Percentiles rank a stretch among this genome's conserved stretches.
Evolutionary conservation across 768 basidiomycete species (phyloP).

Genomic region (Auricularia heimuer): DNA sequence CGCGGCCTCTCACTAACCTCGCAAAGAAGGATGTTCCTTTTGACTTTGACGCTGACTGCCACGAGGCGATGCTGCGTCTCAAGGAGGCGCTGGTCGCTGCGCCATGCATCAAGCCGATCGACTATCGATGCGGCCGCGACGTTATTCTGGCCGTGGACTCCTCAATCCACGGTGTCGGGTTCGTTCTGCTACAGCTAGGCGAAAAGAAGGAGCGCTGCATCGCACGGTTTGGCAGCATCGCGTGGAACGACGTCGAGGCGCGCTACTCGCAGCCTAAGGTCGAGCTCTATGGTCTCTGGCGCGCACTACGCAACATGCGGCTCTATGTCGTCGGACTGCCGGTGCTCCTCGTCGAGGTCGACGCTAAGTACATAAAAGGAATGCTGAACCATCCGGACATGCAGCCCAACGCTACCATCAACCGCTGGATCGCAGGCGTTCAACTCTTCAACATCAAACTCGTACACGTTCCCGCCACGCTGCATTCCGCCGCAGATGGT

Average conservation of each 20-base stretch:
- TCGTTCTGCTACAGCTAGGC: conserved; percentile 26
- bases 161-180: conserved; percentile 25
- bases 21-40: conserved; percentile 20
- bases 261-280: conserved; percentile 20
- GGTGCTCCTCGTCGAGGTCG: conserved; percentile 27
- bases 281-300: conserved; percentile 19
- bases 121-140: conserved; percentile 17
- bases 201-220: conserved; percentile 13
- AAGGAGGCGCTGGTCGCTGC: conserved; percentile 18
- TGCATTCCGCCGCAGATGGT: conserved; percentile 28
- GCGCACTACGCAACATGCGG: conserved; percentile 12
- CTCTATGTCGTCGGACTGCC: conserved; percentile 21
- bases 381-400: conserved; percentile 33
- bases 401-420: conserved; percentile 28
- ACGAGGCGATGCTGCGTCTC: conserved; percentile 19
- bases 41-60: conserved; percentile 19
- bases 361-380: conserved; percentile 32
- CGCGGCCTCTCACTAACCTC: conserved; percentile 13
- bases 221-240: conserved; percentile 25
- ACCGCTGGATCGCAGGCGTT: conserved; percentile 33
- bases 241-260: conserved; percentile 20
- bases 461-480: conserved; percentile 26
- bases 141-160: conserved; percentile 31
- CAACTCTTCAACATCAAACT: conserved; percentile 29
- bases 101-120: conserved; percentile 24